Percentiles rank a stretch among this genome's conserved stretches.
phyloP scores from a whole-genome alignment of 75 land plant genomes.

The Cunninghamia lanceolata region DNA sequence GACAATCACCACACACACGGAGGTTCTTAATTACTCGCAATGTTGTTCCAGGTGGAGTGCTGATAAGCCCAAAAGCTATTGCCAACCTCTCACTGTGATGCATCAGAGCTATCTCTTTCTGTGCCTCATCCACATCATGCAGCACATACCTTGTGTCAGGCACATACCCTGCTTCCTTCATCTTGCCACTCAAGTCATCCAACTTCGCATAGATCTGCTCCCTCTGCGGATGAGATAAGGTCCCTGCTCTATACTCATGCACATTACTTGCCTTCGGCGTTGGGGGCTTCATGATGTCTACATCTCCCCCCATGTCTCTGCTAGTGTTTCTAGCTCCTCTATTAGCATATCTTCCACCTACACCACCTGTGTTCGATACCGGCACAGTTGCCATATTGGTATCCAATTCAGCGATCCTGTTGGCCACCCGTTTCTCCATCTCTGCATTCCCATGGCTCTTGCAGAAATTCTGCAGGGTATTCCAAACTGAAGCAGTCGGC shows the following conservation, averaged over 20 bases:
- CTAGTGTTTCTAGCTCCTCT: background rate
- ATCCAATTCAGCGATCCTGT: conserved; percentile 8
- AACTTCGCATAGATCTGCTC: conserved; percentile 39
- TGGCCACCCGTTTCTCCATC: conserved; percentile 10
- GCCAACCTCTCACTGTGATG: conserved; percentile 13
- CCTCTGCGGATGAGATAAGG: conserved; percentile 43
- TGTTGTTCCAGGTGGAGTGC: conserved; percentile 8
- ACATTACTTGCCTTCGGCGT: conserved; percentile 7
- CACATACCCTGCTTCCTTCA: conserved; percentile 43
- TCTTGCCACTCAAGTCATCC: conserved; percentile 33
- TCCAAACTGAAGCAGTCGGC: conserved; percentile 3
- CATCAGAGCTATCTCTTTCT: conserved; percentile 10
- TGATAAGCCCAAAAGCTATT: conserved; percentile 3
- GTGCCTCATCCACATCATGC: conserved; percentile 7
- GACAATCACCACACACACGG: conserved; percentile 9
- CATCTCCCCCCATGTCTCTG: background rate
- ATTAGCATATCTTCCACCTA: background rate
- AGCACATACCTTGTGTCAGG: conserved; percentile 24
- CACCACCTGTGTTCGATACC: background rate
- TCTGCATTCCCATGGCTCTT: conserved; percentile 12
- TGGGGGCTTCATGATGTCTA: background rate
- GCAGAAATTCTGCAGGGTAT: conserved; percentile 7
- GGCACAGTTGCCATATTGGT: background rate
- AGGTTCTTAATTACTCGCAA: conserved; percentile 2
- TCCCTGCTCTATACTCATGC: conserved; percentile 53